These are phyloP conservation scores for Daldinia eschscholtzii DNA, from an alignment of 2,329 filamentous ascomycete genomes.

Conservation along the genomic window DNA sequence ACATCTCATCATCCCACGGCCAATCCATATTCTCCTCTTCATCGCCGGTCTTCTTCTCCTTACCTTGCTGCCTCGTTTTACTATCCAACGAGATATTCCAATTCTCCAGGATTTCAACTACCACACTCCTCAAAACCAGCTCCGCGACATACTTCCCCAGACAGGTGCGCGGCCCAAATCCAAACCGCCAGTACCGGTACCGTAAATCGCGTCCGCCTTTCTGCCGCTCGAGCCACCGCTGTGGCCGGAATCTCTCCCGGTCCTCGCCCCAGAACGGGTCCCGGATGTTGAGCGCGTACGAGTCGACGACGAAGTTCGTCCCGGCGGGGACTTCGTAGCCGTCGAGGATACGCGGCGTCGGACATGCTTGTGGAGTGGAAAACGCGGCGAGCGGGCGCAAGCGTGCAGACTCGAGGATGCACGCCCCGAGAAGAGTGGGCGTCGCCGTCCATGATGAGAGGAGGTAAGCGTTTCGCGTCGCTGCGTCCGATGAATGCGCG, in stretches of 20 bases:
- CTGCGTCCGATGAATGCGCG: background rate
- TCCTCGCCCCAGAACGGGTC: slow-evolving; percentile 57
- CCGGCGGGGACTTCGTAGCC: slow-evolving; percentile 55
- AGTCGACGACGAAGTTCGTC: slow-evolving; percentile 59
- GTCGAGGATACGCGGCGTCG: slow-evolving; percentile 51
- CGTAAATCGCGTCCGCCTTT: background rate
- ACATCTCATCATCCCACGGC: slow-evolving; percentile 24
- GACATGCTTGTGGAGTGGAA: slow-evolving; percentile 57
- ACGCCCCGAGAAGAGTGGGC: slow-evolving; percentile 49
- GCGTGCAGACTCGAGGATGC: slow-evolving; percentile 57
- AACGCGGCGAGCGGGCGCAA: slow-evolving; percentile 57
- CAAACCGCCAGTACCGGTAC: slow-evolving; percentile 2
- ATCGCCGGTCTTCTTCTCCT: slow-evolving; percentile 12
- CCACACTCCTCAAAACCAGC: background rate
- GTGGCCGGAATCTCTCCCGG: slow-evolving; percentile 52
- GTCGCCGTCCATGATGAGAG: slow-evolving; percentile 31
- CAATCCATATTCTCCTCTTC: slow-evolving; percentile 15
- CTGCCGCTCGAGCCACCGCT: slow-evolving; percentile 43
- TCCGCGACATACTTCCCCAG: slow-evolving; percentile 1
- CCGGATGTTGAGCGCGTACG: slow-evolving; percentile 58
- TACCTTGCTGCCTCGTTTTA: background rate
- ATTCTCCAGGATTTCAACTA: slow-evolving; percentile 1
- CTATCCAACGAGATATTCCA: background rate
- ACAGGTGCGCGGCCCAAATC: background rate
- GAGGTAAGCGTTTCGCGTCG: slow-evolving; percentile 4